These are phyloP conservation scores for Saccharomyces hybrid DNA, from an alignment of 1,139 yeast genomes.

Conservation along the genomic window DNA sequence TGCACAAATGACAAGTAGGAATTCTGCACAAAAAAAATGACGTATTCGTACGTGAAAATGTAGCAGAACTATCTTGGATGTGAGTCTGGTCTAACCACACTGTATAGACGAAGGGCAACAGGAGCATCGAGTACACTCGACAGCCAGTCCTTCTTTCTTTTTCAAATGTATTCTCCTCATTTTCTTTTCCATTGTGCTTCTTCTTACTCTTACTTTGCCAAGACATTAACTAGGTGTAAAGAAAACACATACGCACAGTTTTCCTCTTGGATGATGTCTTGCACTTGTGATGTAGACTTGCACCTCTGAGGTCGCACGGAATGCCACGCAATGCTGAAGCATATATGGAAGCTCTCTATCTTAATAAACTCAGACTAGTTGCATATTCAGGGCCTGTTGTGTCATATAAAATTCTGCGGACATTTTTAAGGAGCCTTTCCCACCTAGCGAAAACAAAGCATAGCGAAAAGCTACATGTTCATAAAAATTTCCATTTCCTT, in stretches of 20 bases:
- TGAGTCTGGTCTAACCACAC: too few relatives aligned
- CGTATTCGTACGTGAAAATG: neutral
- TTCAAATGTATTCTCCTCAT: neutral
- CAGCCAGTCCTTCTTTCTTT: too few relatives aligned
- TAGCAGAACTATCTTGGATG: too few relatives aligned
- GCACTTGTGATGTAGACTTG: neutral
- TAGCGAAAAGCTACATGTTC: neutral
- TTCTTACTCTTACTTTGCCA: neutral
- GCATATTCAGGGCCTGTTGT: neutral
- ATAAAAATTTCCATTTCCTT: neutral
- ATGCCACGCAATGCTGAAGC: neutral
- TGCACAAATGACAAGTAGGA: neutral
- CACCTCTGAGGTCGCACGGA: neutral
- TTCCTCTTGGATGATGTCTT: too few relatives aligned
- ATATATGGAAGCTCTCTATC: neutral
- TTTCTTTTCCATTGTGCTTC: too few relatives aligned
- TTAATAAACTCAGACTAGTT: too few relatives aligned
- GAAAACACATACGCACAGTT: too few relatives aligned
- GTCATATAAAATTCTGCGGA: neutral
- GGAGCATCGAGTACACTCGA: too few relatives aligned
- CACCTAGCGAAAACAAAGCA: neutral
- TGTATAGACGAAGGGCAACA: too few relatives aligned
- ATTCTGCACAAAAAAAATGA: neutral
- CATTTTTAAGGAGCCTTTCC: neutral
- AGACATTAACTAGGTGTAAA: neutral